These are phyloP conservation scores for Colletotrichum noveboracense DNA, from an alignment of 2,329 filamentous ascomycete genomes.

Conservation along the genomic window DNA sequence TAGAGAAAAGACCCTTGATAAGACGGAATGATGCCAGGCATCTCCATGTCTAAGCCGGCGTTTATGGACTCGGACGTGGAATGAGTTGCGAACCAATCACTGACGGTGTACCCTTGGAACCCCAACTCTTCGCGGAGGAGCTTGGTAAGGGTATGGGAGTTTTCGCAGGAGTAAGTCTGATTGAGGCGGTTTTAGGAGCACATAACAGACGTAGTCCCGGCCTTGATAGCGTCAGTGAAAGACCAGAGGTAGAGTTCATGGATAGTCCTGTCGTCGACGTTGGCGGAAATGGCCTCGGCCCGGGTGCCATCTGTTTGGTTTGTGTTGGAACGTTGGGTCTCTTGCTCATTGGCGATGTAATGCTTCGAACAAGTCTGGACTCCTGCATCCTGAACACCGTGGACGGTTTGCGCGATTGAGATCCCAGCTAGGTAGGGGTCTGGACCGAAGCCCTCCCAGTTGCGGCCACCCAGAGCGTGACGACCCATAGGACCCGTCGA, in stretches of 20 bases:
- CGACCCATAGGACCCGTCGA: slow-evolving; percentile 67
- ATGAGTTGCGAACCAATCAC: slow-evolving; percentile 49
- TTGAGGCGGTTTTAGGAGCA: slow-evolving; percentile 42
- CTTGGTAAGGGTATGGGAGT: slow-evolving; percentile 46
- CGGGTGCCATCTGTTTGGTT: slow-evolving; percentile 61
- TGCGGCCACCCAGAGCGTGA: slow-evolving; percentile 64
- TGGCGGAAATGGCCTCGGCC: slow-evolving; percentile 25
- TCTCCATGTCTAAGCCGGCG: slow-evolving; percentile 50
- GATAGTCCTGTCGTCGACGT: slow-evolving; percentile 30
- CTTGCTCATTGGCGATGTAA: slow-evolving; percentile 34
- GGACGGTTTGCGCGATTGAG: slow-evolving; percentile 67
- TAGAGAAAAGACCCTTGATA: slow-evolving; percentile 34
- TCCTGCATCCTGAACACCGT: slow-evolving; percentile 72
- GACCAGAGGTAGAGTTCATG: slow-evolving; percentile 36
- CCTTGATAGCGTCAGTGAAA: slow-evolving; percentile 29
- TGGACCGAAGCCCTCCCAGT: slow-evolving; percentile 65
- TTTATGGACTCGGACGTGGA: slow-evolving; percentile 37
- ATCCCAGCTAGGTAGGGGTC: slow-evolving; percentile 73
- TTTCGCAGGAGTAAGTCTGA: slow-evolving; percentile 52
- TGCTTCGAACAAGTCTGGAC: slow-evolving; percentile 69
- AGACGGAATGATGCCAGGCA: slow-evolving; percentile 39
- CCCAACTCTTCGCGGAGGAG: slow-evolving; percentile 55
- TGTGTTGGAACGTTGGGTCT: slow-evolving; percentile 50
- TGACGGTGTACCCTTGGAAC: slow-evolving; percentile 52
- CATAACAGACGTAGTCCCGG: slow-evolving; percentile 32